Evolutionary conservation across 345 rosid genomes (phyloP).

Genomic region (Erucastrum elatum): DNA sequence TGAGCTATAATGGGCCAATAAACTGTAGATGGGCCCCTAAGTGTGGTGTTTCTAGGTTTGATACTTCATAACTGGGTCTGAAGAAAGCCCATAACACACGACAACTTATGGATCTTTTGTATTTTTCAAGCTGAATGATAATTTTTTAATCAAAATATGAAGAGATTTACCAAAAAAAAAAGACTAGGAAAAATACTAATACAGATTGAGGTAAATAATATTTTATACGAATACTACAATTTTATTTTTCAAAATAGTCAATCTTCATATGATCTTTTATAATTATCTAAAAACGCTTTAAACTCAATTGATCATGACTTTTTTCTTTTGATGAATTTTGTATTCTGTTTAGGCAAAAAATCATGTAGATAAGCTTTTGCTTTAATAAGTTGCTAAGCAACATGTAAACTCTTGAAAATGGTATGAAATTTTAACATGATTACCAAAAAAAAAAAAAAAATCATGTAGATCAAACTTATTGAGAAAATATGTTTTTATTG

Average conservation of each 20-base stretch:
- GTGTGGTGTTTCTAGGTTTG: background rate
- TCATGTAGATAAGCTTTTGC: background rate
- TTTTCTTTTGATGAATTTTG: background rate
- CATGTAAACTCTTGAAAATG: too few relatives aligned
- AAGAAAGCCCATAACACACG: background rate
- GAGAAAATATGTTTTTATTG: conserved; percentile 5
- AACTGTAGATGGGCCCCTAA: background rate
- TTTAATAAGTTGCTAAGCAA: too few relatives aligned
- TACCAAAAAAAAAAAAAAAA: too few relatives aligned
- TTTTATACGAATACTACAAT: too few relatives aligned
- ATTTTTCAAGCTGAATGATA: background rate
- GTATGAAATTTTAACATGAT: too few relatives aligned
- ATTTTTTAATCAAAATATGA: background rate
- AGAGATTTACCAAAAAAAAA: background rate
- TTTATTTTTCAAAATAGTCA: background rate
- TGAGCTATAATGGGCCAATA: conserved; percentile 14
- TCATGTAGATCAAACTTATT: background rate
- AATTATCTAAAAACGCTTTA: background rate
- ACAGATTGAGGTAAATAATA: background rate
- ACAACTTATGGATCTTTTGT: background rate
- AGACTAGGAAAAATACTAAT: too few relatives aligned
- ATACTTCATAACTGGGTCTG: background rate
- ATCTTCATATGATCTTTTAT: too few relatives aligned
- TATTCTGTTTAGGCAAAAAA: background rate
- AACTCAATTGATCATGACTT: background rate